Conservation (phyloP, 2,329 filamentous ascomycete genomes). For the Aspergillus cejpii region DNA sequence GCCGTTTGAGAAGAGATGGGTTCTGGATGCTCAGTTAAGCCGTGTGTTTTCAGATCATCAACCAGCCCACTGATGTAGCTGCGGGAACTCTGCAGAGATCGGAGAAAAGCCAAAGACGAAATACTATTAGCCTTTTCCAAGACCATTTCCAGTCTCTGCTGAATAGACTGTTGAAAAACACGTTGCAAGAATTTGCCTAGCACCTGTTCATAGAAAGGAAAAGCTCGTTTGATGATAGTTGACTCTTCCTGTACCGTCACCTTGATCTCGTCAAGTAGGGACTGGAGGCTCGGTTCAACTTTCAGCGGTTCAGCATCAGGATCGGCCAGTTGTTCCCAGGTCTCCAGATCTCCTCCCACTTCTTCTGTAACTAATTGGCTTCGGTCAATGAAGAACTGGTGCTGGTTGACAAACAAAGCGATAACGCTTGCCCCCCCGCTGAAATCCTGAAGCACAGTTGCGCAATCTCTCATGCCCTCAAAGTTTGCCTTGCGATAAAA, state of each 20-base stretch:
- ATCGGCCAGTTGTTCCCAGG: slow-evolving; percentile 88
- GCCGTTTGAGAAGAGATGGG: slow-evolving; percentile 80
- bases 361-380: slow-evolving; percentile 88
- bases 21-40: slow-evolving; percentile 90
- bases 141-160: slow-evolving; percentile 91
- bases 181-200: slow-evolving; percentile 87
- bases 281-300: slow-evolving; percentile 86
- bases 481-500: slow-evolving; percentile 94
- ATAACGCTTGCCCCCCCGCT: slow-evolving; percentile 93
- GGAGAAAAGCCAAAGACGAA: slow-evolving; percentile 83
- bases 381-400: slow-evolving; percentile 97
- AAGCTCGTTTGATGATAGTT: slow-evolving; percentile 90
- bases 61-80: slow-evolving; percentile 81
- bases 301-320: slow-evolving; percentile 87
- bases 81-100: slow-evolving; percentile 82
- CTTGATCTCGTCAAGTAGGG: slow-evolving; percentile 85
- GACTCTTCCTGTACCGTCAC: slow-evolving; percentile 96
- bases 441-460: slow-evolving; percentile 89
- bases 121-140: slow-evolving; percentile 88
- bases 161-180: slow-evolving; percentile 96
- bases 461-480: slow-evolving; percentile 96
- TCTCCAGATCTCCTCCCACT: slow-evolving; percentile 54
- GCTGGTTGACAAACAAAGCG: slow-evolving; percentile 94
- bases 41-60: slow-evolving; percentile 89
- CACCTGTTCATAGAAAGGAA: slow-evolving; percentile 93